Evolutionary conservation across 331 rosid species (phyloP), one percentile per base, ranked within the genome.

Genomic region (Stylosanthes scabra): DNA sequence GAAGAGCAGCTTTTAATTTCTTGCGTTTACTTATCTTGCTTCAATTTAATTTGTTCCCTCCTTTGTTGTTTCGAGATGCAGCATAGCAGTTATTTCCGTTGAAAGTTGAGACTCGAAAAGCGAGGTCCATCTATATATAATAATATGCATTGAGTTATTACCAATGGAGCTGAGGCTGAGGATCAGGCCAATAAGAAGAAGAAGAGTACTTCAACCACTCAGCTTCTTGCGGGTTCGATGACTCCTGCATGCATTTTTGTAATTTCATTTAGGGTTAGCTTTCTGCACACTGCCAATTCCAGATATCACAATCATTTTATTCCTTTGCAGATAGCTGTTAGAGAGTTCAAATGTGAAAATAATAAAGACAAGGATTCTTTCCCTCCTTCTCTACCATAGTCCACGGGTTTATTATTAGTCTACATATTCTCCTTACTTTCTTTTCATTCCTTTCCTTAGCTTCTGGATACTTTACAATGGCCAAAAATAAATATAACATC

Each of bases 151-250:
- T 34, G 6, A 34, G n/a, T n/a, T n/a, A n/a, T n/a, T n/a, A 81
- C 74, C 83, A 20, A 20, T 80, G 79, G 82, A 82, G 39, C 39
- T 34, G 39, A 34, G 39, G 39, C 39, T 4, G 39, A 34, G 97
- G 93, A 61, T 92, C 97, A 68, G 96, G 90, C 99, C 99, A 95
- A 82, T 86, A 95, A 79, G 84, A 80, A 20, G 25, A 20, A 20
- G 25, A 20, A 25, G 99, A 87, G 83, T 88, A 95, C 72, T 92
- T 92, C 94, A 95, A 79, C 99, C 99, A 95, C 65, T 95, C 99
- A 73, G 91, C 85, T 76, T 95, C 99, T 83, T 95, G 92, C 63
- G 80, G 87, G 82, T 87, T 88, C 83, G 92, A 78, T 86, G 96
- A 72, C 34, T 88, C 97, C 98, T 90, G 86, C 78, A 27, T 90